Base-by-base conservation (phyloP, 768 basidiomycete genomes). In the Mycena chlorophos region DNA sequence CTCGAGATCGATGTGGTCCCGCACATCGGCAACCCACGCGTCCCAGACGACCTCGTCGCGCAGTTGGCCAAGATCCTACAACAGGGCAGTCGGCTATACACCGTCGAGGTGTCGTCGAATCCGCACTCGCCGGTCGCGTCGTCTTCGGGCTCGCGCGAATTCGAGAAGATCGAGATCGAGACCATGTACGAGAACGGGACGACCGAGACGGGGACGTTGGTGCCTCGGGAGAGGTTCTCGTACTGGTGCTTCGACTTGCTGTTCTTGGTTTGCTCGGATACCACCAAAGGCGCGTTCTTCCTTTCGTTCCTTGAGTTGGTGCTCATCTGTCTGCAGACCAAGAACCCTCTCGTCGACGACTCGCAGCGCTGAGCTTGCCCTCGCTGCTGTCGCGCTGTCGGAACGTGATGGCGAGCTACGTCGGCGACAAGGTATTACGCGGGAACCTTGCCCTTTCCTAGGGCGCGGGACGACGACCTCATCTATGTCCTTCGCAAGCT, bases 181-280 rank as follows among this genome's bases (percentile, higher is more conserved):
- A 63, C 65, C 13, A 58, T 69, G 26, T 68, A 75, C 34, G 73
- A 72, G 17, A 60, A 78, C 29, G 90, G 89, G 13, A 86, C 80
- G 29, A 91, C 91, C 2, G 81, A 80, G 34, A 69, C 72, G 10
- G 82, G 82, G 0, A 66, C 72, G 14, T 67, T 83, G 22, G 73
- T 88, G 26, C 87, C 88, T 1, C 75, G 93, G 34, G 94, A 95
- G 68, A 79, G 91, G 6, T 95, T 95, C 67, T 87, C 90, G 5
- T 94, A 91, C 72, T 95, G 93, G 93, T 94, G 90, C 66, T 87
- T 95, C 53, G 93, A 96, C 64, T 72, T 94, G 12, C 68, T 96
- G 29, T 94, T 95, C 69, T 66, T 89, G 60, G 77, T 94, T 27
- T 94, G 90, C 63, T 88, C 89, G 0, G 73, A 85, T 62, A 74